Percentiles rank a stretch among this genome's conserved stretches.
phyloP scores from a whole-genome alignment of 1,139 yeast species.

The Yamadazyma diospyri region DNA sequence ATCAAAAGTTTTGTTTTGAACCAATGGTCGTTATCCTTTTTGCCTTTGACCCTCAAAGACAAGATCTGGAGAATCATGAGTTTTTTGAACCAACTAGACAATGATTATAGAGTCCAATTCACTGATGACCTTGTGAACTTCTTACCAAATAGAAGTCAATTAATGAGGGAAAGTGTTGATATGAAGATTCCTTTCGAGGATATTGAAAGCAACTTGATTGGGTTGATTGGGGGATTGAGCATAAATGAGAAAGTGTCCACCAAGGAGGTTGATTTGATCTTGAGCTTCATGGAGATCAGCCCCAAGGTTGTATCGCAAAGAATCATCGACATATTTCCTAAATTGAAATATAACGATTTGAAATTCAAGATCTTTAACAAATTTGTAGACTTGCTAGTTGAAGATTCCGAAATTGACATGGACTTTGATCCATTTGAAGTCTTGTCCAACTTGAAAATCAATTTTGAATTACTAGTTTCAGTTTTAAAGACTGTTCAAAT shows the following conservation, averaged over 20 bases:
- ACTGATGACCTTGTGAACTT: slow-evolving; percentile 30
- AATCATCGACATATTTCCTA: slow-evolving; percentile 50
- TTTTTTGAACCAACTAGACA: slow-evolving; percentile 19
- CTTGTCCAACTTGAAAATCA: slow-evolving; percentile 45
- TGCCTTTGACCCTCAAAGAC: slow-evolving; percentile 32
- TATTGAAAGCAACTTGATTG: slow-evolving; percentile 54
- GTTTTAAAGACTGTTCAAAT: slow-evolving; percentile 50
- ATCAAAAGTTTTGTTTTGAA: slow-evolving; percentile 39
- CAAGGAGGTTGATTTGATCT: slow-evolving; percentile 55
- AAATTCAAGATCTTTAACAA: slow-evolving; percentile 57
- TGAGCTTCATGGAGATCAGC: slow-evolving; percentile 42
- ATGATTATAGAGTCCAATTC: slow-evolving; percentile 32
- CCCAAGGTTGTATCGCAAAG: slow-evolving; percentile 55
- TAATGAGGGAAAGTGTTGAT: slow-evolving; percentile 42
- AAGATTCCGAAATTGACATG: slow-evolving; percentile 19
- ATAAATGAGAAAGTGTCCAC: slow-evolving; percentile 22
- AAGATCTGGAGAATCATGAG: slow-evolving; percentile 31
- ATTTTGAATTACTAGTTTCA: slow-evolving; percentile 44
- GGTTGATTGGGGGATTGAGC: slow-evolving; percentile 50
- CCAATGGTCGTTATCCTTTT: slow-evolving; percentile 37
- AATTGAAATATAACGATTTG: slow-evolving; percentile 50
- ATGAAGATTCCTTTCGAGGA: slow-evolving; percentile 45
- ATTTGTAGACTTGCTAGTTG: slow-evolving; percentile 54
- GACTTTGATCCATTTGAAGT: slow-evolving; percentile 54
- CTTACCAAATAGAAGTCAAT: slow-evolving; percentile 34